Evolutionary conservation across 1,284 basidiomycete genomes (phyloP), one percentile per base, ranked within the genome.

Genomic region (Singerocomus inundabilis): DNA sequence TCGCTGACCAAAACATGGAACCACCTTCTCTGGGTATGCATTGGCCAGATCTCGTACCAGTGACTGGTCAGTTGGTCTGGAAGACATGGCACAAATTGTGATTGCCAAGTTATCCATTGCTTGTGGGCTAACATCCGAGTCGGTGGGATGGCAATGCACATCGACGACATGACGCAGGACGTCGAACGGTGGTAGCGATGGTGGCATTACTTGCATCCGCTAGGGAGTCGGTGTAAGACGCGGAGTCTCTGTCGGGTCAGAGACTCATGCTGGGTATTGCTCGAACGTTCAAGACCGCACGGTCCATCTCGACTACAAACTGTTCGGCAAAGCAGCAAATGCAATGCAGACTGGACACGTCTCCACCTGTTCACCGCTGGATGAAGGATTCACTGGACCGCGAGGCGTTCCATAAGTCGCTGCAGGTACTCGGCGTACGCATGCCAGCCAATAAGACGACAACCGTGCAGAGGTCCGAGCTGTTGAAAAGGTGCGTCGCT

Each of bases 61-160:
- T 31, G 59, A 49, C 61, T 92, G 88, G 68, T 91, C 89, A 44
- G 72, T 70, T 12, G 68, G 65, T 51, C 75, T 74, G 1, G 82
- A 82, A 21, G 87, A 78, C 89, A 91, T 91, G 21, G 87, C 84
- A 58, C 86, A 89, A 28, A 91, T 73, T 3, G 76, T 82, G 48
- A 87, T 82, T 6, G 72, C 65, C 15, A 89, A 73, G 16, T 65
- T 60, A 13, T 78, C 69, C 70, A 84, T 78, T 7, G 72, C 70
- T 40, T 73, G 69, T 15, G 66, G 51, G 16, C 73, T 67, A 40
- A 81, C 74, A 2, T 69, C 67, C 11, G 81, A 78, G 62, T 88
- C 86, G 12, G 88, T 91, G 10, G 89, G 88, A 70, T 92, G 89
- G 66, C 86, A 91, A 58, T 92, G 89, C 2, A 81, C 86, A 62